Base-by-base conservation (phyloP, 805 yeast species). In the Barnettozyma botsteinii region DNA sequence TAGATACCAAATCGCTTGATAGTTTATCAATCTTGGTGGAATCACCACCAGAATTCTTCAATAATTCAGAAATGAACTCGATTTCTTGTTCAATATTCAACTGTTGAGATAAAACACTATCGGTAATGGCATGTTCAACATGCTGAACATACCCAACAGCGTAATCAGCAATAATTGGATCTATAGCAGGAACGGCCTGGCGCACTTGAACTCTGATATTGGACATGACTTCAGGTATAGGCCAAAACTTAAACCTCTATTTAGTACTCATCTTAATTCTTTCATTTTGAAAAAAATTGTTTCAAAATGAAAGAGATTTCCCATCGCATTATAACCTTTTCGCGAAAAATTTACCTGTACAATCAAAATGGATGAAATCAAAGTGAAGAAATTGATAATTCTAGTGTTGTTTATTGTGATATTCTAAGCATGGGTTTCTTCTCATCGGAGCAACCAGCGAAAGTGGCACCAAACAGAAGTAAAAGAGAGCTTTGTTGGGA, bases 121-220 rank as follows among this genome's bases (percentile, higher is more conserved):
- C 95, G 48, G 78, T 81, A 0, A 93, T 86, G 15, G 85, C 70
- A 37, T 68, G 70, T n/a, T 87, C 77, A 15, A 93, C 66, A 64
- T 88, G 89, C 43, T 82, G 81, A 40, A 87, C 82, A 53, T 89
- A 93, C 1, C 98, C 98, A 28, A 82, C 81, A 4, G 95, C 94
- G 59, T 93, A 93, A 46, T 88, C 93, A 12, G 70, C 73, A 15
- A 93, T 95, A 10, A 88, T 77, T 1, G 89, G 81, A 55, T 93
- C 98, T 33, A 93, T 73, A 0, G 83, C 69, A 3, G 95, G 89
- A 4, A 81, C 93, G 0, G 96, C 91, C 60, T 82, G 85, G 46
- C 96, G 82, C 7, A 89, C 79, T 57, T 83, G 87, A 3, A 67
- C 51, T 20, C 70, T 66, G 29, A 67, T 53, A 36, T 65, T 64